Base-by-base conservation (phyloP, 257 asterid species). In the Scutellaria galericulata region DNA sequence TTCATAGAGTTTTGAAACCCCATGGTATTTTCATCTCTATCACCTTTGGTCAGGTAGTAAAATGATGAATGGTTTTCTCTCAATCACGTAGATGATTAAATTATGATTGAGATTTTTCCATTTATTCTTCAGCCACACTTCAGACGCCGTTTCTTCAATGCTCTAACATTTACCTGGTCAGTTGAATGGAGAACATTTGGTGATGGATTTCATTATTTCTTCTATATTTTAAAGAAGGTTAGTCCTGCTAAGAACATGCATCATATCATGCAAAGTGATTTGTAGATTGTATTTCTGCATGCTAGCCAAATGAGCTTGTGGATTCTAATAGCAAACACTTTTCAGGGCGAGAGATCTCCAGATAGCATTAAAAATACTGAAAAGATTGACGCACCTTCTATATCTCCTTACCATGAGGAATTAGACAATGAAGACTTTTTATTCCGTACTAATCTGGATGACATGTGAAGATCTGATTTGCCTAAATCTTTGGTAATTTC, bases 171-270 rank as follows among this genome's bases (percentile, higher is more conserved):
- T 79, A 83, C 92, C 14, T 94, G 99, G 99, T 90, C 98, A 18
- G 77, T 85, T 24, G 95, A 91, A 72, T 91, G 95, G 90, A 84
- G 72, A 64, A 91, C 99, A 64, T 91, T 94, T 71, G 99, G 98
- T 6, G 97, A 89, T 75, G 90, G 89, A 61, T 94, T 94, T 82
- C 99, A 94, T 81, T 94, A 94, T 83, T 91, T 91, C 82, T 60
- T 91, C 91, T 94, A 94, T 66, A 70, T 83, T 74, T 79, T 94
- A 81, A 90, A 86, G 79, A 94, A 94, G 99, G 99, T 94, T 9
- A 7, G 83, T 73, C 40, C 69, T 68, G 65, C 13, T 45, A 62
- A 59, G 10, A 13, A 24, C 3, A 5, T 18, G 55, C 41, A 3
- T 51, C 27, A n/a, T 7, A 53, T 24, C 46, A 7, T 68, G 70